These are phyloP conservation scores for Coemansia sp. DNA, from an alignment of 192 early-diverging fungal species.

Conservation along the genomic window DNA sequence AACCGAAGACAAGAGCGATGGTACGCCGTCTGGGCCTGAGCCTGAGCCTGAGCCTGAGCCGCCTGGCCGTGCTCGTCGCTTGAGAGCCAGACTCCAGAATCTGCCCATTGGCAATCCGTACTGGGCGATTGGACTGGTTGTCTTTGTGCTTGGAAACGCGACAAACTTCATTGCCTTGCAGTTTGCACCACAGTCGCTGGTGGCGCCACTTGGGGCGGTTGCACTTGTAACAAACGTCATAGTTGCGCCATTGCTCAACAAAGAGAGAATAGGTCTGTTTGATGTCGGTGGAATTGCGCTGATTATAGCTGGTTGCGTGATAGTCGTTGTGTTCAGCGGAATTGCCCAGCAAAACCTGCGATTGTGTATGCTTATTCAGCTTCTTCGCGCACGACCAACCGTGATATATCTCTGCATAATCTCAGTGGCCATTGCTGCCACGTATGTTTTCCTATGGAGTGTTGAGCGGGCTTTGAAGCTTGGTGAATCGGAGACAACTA, in stretches of 20 bases:
- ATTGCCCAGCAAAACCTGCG: conserved; percentile 66
- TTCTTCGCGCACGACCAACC: conserved; percentile 64
- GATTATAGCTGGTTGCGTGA: conserved; percentile 71
- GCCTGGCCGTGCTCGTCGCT: neutral
- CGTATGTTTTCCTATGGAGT: conserved; percentile 62
- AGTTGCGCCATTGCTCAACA: conserved; percentile 73
- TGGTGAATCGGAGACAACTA: conserved; percentile 4
- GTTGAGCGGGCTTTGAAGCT: conserved; percentile 55
- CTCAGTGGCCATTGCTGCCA: conserved; percentile 54
- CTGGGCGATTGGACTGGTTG: conserved; percentile 68
- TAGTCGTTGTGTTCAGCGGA: conserved; percentile 71
- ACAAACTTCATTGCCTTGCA: conserved; percentile 72
- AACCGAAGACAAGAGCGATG: neutral
- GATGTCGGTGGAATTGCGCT: conserved; percentile 73
- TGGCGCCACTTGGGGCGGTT: conserved; percentile 75
- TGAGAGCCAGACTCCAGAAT: conserved; percentile 4
- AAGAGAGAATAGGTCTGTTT: conserved; percentile 64
- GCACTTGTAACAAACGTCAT: conserved; percentile 81
- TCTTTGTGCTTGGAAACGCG: conserved; percentile 73
- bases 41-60: neutral
- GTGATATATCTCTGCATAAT: conserved; percentile 68
- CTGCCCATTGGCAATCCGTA: conserved; percentile 33
- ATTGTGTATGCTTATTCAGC: conserved; percentile 67
- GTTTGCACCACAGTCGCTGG: conserved; percentile 80
- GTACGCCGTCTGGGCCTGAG: neutral